Conservation (phyloP, 768 basidiomycete genomes). For the Rhodotorula toruloides region DNA sequence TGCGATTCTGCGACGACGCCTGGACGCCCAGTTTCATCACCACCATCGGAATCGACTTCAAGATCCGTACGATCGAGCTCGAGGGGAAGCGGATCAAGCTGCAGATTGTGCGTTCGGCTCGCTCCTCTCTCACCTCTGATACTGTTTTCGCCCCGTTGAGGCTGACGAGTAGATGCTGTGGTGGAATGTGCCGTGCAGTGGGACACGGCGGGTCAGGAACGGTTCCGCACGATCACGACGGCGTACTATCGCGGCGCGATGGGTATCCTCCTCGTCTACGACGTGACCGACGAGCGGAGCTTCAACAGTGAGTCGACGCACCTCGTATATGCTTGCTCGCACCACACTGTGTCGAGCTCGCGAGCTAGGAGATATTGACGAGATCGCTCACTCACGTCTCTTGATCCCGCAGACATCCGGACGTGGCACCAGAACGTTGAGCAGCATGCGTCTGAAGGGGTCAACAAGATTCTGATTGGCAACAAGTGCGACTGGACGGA, state of each 20-base stretch:
- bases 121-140: too few species aligned
- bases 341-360: neutral
- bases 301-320: slow-evolving; percentile 73
- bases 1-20: slow-evolving; percentile 93
- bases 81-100: slow-evolving; percentile 97
- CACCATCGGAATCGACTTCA: slow-evolving; percentile 98
- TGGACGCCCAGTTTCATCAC: slow-evolving; percentile 99
- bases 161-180: neutral
- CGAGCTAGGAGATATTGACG: neutral
- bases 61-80: slow-evolving; percentile 96
- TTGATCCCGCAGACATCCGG: slow-evolving; percentile 68
- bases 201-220: slow-evolving; percentile 99
- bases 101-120: slow-evolving; percentile 94
- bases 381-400: neutral
- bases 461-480: slow-evolving; percentile 98
- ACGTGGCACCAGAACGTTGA: slow-evolving; percentile 98
- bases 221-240: slow-evolving; percentile 96
- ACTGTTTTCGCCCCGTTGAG: neutral
- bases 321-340: neutral
- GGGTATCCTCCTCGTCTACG: slow-evolving; percentile 96
- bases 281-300: slow-evolving; percentile 83
- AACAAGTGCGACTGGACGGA: slow-evolving; percentile 99
- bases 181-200: too few species aligned
- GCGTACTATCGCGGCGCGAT: slow-evolving; percentile 99
- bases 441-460: slow-evolving; percentile 96